Evolutionary conservation across 768 basidiomycete genomes (phyloP).

Genomic region (Cystobasidium ongulense): DNA sequence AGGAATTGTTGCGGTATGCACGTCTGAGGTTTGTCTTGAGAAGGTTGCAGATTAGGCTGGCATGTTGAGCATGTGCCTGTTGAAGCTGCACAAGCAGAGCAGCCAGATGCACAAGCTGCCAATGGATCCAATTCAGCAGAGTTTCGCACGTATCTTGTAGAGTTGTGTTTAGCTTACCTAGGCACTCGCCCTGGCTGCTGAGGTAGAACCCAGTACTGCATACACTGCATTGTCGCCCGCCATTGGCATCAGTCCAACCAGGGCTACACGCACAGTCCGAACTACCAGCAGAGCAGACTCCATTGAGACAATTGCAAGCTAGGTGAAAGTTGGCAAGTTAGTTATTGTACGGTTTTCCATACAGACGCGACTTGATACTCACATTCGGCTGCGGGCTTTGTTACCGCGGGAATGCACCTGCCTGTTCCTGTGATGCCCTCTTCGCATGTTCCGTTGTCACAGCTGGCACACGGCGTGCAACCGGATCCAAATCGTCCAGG

Average conservation of each 20-base stretch:
- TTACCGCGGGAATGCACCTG: slow-evolving; percentile 55
- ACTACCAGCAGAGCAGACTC: slow-evolving; percentile 53
- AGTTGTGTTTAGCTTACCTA: slow-evolving; percentile 50
- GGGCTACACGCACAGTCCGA: slow-evolving; percentile 63
- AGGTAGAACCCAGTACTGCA: slow-evolving; percentile 71
- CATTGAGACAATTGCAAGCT: slow-evolving; percentile 74
- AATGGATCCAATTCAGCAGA: neutral
- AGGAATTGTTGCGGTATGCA: slow-evolving; percentile 49
- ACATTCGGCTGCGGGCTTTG: slow-evolving; percentile 45
- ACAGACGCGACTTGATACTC: neutral
- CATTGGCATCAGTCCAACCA: slow-evolving; percentile 58
- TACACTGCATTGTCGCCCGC: slow-evolving; percentile 52
- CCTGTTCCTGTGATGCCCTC: slow-evolving; percentile 73
- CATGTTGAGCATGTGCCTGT: slow-evolving; percentile 68
- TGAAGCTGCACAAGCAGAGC: slow-evolving; percentile 55
- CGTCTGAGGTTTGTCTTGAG: slow-evolving; percentile 58
- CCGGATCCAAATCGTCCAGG: slow-evolving; percentile 65
- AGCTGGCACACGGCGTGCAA: slow-evolving; percentile 59
- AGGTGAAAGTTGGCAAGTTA: slow-evolving; percentile 39
- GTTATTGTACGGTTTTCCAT: neutral
- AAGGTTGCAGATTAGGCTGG: slow-evolving; percentile 60
- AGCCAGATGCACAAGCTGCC: slow-evolving; percentile 65
- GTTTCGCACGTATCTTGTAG: neutral
- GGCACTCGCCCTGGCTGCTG: slow-evolving; percentile 61
- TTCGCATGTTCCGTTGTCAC: slow-evolving; percentile 59